Conservation (phyloP, 345 rosid species). For the Microthlaspi erraticum region DNA sequence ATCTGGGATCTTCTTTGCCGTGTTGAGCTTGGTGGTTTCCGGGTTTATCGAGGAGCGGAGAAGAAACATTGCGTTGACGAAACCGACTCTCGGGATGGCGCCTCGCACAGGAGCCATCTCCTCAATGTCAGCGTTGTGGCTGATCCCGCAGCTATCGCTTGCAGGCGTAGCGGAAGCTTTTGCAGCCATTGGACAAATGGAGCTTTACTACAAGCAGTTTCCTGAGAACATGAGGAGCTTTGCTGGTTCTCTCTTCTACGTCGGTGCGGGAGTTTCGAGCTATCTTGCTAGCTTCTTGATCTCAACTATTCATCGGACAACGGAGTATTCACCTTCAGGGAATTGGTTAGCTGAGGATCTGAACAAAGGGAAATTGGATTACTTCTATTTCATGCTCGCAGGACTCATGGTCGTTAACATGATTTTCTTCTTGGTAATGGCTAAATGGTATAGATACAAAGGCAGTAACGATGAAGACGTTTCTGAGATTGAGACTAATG, state of each 20-base stretch:
- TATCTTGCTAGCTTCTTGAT: conserved; percentile 50
- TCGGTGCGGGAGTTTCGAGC: conserved; percentile 46
- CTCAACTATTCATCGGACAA: conserved; percentile 41
- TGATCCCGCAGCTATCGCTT: conserved; percentile 57
- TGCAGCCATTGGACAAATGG: conserved; percentile 48
- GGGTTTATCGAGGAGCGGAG: conserved; percentile 54
- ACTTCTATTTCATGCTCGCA: conserved; percentile 52
- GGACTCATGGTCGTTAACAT: conserved; percentile 44
- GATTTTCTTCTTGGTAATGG: conserved; percentile 44
- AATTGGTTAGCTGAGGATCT: conserved; percentile 51
- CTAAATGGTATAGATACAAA: conserved; percentile 52
- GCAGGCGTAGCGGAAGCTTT: conserved; percentile 60
- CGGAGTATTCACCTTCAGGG: conserved; percentile 39
- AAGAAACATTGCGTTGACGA: conserved; percentile 50
- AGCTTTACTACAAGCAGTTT: conserved; percentile 62
- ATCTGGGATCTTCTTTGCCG: conserved; percentile 49
- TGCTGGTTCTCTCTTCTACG: conserved; percentile 44
- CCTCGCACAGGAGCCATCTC: conserved; percentile 54
- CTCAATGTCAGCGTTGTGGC: conserved; percentile 59
- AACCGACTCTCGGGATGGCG: conserved; percentile 56
- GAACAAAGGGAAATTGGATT: conserved; percentile 52
- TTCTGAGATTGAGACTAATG: conserved; percentile 28
- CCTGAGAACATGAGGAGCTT: conserved; percentile 61
- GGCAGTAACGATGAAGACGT: conserved; percentile 2
- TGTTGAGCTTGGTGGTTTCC: conserved; percentile 51